Evolutionary conservation across 768 basidiomycete species (phyloP), one percentile per base, ranked within the genome.

Genomic region (Leccinum arenicola): DNA sequence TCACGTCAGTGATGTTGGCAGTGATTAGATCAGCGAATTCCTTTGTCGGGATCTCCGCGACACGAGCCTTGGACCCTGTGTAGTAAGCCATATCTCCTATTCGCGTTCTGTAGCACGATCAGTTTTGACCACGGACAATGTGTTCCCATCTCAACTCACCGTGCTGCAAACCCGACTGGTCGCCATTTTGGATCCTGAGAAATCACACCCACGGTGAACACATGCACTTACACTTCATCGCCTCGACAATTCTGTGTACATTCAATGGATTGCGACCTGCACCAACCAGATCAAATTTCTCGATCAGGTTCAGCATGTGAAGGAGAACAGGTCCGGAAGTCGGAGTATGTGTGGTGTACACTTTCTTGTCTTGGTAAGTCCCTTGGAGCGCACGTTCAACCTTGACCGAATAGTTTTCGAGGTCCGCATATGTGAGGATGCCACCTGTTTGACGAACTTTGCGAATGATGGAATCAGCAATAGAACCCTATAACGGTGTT

Each of bases 291-390:
- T 80, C 75, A 67, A 83, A 98, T n/a, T 81, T 79, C 68, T 97
- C 95, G 50, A 96, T 75, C 19, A 95, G 71, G 69, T 98, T 97
- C n/a, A 98, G 76, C 81, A 98, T 89, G 69, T 93, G 89, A 43
- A 97, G 75, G 45, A 98, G 76, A n/a, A 91, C 91, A 79, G 91
- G 88, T 6, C 96, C 95, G 11, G 89, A 89, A 9, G 89, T 87
- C 6, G 97, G 97, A 12, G 93, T 88, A 66, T 86, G 84, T 0
- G 89, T 81, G 0, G 93, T 95, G 73, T 93, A 97, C 40, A 98
- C 78, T 61, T 83, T 92, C 65, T 84, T 84, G 47, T 85, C 86
- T 17, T 81, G 82, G 73, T 91, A 99, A 0, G 82, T 85, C 8
- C 93, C 90, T 66, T 86, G 71, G 43, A 98, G 77, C 6, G 97